phyloP scores from a whole-genome alignment of 208 protist species.

The Acanthamoeba lenticulata region DNA sequence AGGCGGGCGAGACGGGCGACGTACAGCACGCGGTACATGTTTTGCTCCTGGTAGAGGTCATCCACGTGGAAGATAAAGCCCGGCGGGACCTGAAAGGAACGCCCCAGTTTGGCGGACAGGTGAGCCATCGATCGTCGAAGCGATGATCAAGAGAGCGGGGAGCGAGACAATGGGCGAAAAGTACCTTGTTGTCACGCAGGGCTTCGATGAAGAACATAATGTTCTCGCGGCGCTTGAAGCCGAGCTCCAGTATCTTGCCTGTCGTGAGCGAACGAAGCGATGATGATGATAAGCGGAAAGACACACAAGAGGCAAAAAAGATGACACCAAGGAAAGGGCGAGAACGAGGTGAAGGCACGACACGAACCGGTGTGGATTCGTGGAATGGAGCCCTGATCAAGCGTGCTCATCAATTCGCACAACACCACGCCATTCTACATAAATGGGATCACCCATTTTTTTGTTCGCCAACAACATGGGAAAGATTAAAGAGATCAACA shows the following conservation, averaged over 20 bases:
- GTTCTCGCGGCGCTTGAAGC: conserved; percentile 57
- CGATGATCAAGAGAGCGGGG: neutral
- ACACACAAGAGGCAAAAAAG: neutral
- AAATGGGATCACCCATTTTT: neutral
- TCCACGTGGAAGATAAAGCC: conserved; percentile 24
- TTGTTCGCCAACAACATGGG: neutral
- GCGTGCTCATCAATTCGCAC: conserved; percentile 1
- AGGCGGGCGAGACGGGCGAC: neutral
- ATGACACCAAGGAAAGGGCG: neutral
- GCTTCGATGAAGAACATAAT: conserved; percentile 58
- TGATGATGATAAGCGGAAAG: too few relatives aligned
- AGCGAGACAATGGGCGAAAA: neutral
- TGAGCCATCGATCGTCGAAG: too few relatives aligned
- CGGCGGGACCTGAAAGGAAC: neutral
- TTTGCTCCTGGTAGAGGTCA: conserved; percentile 1
- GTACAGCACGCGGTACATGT: neutral
- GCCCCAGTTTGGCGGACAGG: too few relatives aligned
- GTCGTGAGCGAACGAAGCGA: neutral
- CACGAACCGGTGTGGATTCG: conserved; percentile 25
- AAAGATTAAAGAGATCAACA: neutral
- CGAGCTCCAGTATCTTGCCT: neutral
- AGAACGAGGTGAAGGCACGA: neutral
- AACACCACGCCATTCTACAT: conserved; percentile 31
- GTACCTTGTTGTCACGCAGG: conserved; percentile 29
- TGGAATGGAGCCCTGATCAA: conserved; percentile 22